Conservation (phyloP, 306 rosid species). For the Cicer bijugum region DNA sequence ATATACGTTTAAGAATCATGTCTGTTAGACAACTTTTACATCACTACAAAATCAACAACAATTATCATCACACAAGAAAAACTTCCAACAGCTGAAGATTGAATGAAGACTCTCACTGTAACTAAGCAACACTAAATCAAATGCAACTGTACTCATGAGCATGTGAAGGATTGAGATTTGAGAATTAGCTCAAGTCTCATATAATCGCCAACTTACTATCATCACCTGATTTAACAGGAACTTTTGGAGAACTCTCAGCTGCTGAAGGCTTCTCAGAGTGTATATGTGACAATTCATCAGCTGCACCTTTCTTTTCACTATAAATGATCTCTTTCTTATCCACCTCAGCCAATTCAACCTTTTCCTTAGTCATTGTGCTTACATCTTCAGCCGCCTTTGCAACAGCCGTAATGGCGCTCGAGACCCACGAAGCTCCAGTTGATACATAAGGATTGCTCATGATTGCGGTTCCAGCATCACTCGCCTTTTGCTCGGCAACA, state of each 20-base stretch:
- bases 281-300: constrained; percentile 51
- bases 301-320: constrained; percentile 49
- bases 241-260: constrained; percentile 45
- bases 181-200: constrained; percentile 38
- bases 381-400: constrained; percentile 76
- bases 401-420: constrained; percentile 58
- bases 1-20: background rate
- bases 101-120: background rate
- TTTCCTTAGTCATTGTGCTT: constrained; percentile 60
- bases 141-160: constrained; percentile 13
- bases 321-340: constrained; percentile 59
- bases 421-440: constrained; percentile 71
- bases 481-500: constrained; percentile 74
- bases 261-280: constrained; percentile 57
- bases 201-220: constrained; percentile 44
- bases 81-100: background rate
- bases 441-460: constrained; percentile 63
- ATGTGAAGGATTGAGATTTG: constrained; percentile 8
- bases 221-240: constrained; percentile 50
- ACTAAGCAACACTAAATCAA: constrained; percentile 7
- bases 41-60: constrained; percentile 23
- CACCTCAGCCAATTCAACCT: constrained; percentile 70
- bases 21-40: background rate
- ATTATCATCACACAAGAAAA: background rate
- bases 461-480: constrained; percentile 63